Conservation (phyloP, 1,284 basidiomycete species). For the Cutaneotrichosporon sp. region DNA sequence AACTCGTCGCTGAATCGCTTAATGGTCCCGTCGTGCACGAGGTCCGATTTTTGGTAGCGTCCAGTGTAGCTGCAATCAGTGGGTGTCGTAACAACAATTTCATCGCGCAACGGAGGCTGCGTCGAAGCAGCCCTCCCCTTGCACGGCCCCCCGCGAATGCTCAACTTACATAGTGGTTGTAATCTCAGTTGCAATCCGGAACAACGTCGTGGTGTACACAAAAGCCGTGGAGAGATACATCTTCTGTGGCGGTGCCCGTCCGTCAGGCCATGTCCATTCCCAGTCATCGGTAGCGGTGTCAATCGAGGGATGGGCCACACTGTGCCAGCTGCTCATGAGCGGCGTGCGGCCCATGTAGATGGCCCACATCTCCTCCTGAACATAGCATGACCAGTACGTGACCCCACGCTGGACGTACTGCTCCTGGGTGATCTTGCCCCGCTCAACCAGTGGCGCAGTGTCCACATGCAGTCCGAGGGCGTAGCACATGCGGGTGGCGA, state of each 20-base stretch:
- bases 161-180: conserved; percentile 1
- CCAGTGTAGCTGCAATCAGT: conserved; percentile 9
- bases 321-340: conserved; percentile 22
- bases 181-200: conserved; percentile 12
- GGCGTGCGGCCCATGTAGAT: conserved; percentile 30
- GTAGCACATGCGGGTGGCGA: conserved; percentile 21
- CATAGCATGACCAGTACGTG: conserved; percentile 29
- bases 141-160: too few relatives aligned
- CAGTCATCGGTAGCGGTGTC: conserved; percentile 23
- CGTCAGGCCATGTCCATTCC: conserved; percentile 21
- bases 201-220: conserved; percentile 9
- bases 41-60: conserved; percentile 5
- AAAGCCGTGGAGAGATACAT: conserved; percentile 10
- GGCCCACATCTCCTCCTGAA: conserved; percentile 33
- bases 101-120: too few relatives aligned
- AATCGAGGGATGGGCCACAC: conserved; percentile 16
- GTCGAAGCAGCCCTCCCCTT: too few relatives aligned
- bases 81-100: too few relatives aligned
- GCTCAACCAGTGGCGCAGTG: conserved; percentile 19
- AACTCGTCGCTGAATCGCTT: conserved; percentile 43
- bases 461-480: conserved; percentile 28
- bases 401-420: conserved; percentile 19
- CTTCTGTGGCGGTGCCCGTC: conserved; percentile 4
- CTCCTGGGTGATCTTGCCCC: conserved; percentile 19
- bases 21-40: conserved; percentile 8